These are phyloP conservation scores for Saccharomyces hybrid DNA, from an alignment of 1,139 yeast genomes.

Conservation along the genomic window DNA sequence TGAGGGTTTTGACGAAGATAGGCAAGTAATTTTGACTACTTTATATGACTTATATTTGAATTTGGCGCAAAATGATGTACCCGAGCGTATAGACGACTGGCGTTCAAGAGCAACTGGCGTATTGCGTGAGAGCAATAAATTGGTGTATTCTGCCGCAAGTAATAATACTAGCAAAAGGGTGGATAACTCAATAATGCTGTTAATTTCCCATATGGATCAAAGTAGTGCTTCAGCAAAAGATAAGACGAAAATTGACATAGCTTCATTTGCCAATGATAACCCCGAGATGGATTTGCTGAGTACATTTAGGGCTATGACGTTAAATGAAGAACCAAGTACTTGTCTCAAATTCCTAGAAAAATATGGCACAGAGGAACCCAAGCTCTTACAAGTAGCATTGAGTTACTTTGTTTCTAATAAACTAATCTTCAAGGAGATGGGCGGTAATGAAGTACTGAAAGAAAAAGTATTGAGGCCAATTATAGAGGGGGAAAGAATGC, in stretches of 20 bases:
- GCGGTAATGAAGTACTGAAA: slow-evolving; percentile 42
- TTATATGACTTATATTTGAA: slow-evolving; percentile 75
- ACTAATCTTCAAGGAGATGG: slow-evolving; percentile 45
- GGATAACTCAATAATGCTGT: slow-evolving; percentile 53
- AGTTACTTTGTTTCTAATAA: slow-evolving; percentile 56
- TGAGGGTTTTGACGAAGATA: slow-evolving; percentile 63
- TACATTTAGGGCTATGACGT: slow-evolving; percentile 55
- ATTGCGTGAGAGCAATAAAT: slow-evolving; percentile 36
- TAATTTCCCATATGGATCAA: slow-evolving; percentile 50
- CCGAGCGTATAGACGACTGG: slow-evolving; percentile 45
- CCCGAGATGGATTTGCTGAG: slow-evolving; percentile 42
- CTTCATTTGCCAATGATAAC: slow-evolving; percentile 22
- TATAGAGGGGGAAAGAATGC: slow-evolving; percentile 46
- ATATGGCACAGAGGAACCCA: slow-evolving; percentile 57
- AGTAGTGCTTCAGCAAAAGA: not conserved
- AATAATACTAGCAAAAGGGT: slow-evolving; percentile 25
- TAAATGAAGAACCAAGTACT: slow-evolving; percentile 49
- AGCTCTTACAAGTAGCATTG: slow-evolving; percentile 59
- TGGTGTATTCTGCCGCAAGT: slow-evolving; percentile 8
- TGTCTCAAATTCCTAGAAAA: slow-evolving; percentile 51
- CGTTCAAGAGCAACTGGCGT: slow-evolving; percentile 52
- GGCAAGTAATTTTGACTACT: slow-evolving; percentile 65
- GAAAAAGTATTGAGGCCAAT: slow-evolving; percentile 46
- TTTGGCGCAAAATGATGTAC: slow-evolving; percentile 41
- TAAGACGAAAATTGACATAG: not conserved